Percentiles rank a stretch among this genome's conserved stretches.
Conservation (phyloP, 2,329 filamentous ascomycete genomes). For the Fusarium denticulatum region DNA sequence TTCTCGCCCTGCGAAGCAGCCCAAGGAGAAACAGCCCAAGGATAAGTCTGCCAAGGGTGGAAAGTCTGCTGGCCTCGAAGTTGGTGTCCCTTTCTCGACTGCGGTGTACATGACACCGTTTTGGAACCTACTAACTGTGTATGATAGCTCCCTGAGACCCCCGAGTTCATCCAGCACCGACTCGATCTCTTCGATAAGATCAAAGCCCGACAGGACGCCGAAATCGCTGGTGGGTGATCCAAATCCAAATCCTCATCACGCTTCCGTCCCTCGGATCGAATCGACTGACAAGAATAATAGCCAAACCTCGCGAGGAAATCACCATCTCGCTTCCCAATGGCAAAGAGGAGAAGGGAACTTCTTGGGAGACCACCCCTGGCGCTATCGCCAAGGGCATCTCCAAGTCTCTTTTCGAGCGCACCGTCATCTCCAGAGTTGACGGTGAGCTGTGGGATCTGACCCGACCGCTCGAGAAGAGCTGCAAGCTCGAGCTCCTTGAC, state of each 20-base stretch:
- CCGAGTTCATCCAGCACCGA: conserved; percentile 84
- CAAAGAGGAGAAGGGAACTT: conserved; percentile 75
- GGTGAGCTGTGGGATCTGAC: conserved; percentile 92
- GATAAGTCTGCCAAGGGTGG: conserved; percentile 60
- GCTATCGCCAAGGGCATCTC: conserved; percentile 81
- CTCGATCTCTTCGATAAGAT: conserved; percentile 89
- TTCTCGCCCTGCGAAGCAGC: conserved; percentile 50
- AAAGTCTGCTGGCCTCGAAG: conserved; percentile 68
- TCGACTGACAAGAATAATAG: conserved; percentile 52
- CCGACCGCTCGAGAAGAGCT: conserved; percentile 87
- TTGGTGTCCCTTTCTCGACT: conserved; percentile 32
- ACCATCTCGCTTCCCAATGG: conserved; percentile 79
- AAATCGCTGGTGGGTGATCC: conserved; percentile 61
- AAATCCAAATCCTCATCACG: conserved; percentile 1
- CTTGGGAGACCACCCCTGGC: conserved; percentile 91
- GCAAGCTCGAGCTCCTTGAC: conserved; percentile 83
- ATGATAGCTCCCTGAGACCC: conserved; percentile 57
- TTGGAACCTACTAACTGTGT: conserved; percentile 34
- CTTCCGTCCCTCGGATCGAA: background rate
- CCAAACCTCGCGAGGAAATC: conserved; percentile 78
- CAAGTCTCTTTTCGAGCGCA: conserved; percentile 86
- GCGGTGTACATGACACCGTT: background rate
- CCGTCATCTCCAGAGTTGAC: conserved; percentile 86
- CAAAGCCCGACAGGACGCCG: conserved; percentile 84
- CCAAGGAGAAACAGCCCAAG: conserved; percentile 49